phyloP scores from a whole-genome alignment of 225 moss, liverwort and hornwort genomes.

The Marchantia paleacea region DNA sequence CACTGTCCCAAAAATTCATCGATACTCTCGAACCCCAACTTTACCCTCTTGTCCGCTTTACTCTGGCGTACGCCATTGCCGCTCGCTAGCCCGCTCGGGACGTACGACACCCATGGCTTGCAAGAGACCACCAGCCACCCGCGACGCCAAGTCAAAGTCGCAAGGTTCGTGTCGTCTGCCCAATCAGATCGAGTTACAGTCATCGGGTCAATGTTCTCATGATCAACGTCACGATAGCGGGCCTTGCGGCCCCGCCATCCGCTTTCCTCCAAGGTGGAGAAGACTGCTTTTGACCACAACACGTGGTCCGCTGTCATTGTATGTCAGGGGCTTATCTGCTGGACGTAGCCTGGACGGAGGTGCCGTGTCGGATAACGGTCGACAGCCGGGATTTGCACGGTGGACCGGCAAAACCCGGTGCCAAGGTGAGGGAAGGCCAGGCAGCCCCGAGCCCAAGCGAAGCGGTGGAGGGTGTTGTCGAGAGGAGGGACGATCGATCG shows the following conservation, averaged over 20 bases:
- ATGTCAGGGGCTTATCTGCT: background rate
- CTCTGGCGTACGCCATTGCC: background rate
- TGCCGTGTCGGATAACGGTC: constrained; percentile 20
- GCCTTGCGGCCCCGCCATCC: background rate
- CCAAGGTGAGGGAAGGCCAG: background rate
- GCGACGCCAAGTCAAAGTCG: background rate
- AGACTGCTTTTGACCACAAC: background rate
- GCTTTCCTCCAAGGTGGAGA: background rate
- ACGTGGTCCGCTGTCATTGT: background rate
- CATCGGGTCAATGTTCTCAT: background rate
- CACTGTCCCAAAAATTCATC: background rate
- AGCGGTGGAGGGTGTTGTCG: too few species aligned
- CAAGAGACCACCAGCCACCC: background rate
- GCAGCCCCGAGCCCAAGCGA: too few species aligned
- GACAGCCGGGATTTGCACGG: constrained; percentile 6
- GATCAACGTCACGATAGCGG: background rate
- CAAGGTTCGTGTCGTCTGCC: background rate
- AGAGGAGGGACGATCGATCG: too few species aligned
- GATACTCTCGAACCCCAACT: background rate
- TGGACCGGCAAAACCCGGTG: constrained; percentile 3
- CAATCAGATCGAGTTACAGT: background rate
- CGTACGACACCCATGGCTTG: background rate
- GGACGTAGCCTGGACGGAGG: background rate
- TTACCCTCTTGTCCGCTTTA: background rate
- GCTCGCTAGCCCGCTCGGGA: background rate